Base-by-base conservation (phyloP, 1,139 yeast genomes). In the Arxiozyma bovina region DNA sequence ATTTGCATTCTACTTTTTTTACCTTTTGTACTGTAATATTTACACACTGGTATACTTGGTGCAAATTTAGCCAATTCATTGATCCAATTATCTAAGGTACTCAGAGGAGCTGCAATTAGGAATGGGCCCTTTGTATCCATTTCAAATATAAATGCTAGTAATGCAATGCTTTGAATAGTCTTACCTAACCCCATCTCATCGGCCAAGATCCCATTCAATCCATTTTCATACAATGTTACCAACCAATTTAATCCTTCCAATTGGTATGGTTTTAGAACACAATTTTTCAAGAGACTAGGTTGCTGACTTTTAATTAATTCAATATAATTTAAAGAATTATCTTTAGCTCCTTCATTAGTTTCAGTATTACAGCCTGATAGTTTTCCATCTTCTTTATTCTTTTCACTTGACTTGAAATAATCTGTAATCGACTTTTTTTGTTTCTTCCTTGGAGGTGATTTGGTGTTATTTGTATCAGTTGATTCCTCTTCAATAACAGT, bases 141-240 rank as follows among this genome's bases (percentile, higher is more conserved):
- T 61, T 89, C 96, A 48, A 86, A 79, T 48, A 93, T 74, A 65
- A 85, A 88, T 12, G 89, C 81, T 17, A 91, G 65, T 58, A 91
- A 77, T 0, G 96, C 78, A 55, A 93, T 87, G 49, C 94, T 85
- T 68, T 91, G 96, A 15, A 91, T 71, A 0, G 98, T 93, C 66
- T 91, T 91, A 6, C 99, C 98, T 45, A 90, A 74, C 0, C 98
- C 98, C 98, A 91, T 93, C 69, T 91, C 98, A 70, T 93, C 98
- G 0, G 98, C 98, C 38, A 93, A 73, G 42, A 93, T 90, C 3
- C 99, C 99, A 70, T 93, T 93, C 41, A 93, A 74, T 0, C 98
- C 99, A 69, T 93, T 93, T 67, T 91, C 95, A 67, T 86, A 93
- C 38, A 93, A 73, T 0, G 96, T 86, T 15, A 84, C 79, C 51